A percentile compares a stretch with the other conserved stretches of the same genome.
phyloP scores from a whole-genome alignment of 305 asterid genomes.

The Fraxinus platypoda region DNA sequence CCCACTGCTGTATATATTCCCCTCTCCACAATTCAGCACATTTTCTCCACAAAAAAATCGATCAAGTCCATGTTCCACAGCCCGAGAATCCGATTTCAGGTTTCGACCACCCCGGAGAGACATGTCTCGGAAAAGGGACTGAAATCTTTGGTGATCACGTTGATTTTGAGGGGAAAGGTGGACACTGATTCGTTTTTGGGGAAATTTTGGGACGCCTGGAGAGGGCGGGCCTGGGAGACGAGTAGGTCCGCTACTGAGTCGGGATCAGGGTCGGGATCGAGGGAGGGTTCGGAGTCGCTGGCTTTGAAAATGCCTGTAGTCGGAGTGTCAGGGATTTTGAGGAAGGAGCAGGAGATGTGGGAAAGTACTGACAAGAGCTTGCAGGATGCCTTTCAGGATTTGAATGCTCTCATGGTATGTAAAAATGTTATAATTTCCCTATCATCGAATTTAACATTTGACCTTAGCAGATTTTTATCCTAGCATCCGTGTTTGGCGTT shows the following conservation, averaged over 20 bases:
- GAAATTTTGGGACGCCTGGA: slow-evolving; percentile 86
- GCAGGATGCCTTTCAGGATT: slow-evolving; percentile 98
- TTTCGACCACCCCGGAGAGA: slow-evolving; percentile 50
- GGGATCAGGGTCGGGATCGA: slow-evolving; percentile 32
- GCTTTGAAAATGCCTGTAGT: slow-evolving; percentile 77
- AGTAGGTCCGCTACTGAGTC: slow-evolving; percentile 35
- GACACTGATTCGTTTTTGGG: slow-evolving; percentile 70
- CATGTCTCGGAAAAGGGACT: slow-evolving; percentile 39
- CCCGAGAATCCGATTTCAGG: slow-evolving; percentile 81
- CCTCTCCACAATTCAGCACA: slow-evolving; percentile 55
- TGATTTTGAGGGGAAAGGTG: slow-evolving; percentile 61
- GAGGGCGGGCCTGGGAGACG: slow-evolving; percentile 73
- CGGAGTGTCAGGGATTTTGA: slow-evolving; percentile 86
- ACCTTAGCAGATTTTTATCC: not conserved
- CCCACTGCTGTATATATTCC: slow-evolving; percentile 45
- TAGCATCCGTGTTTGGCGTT: not conserved
- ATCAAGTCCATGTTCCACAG: slow-evolving; percentile 78
- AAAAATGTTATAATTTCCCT: slow-evolving; percentile 19
- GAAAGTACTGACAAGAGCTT: slow-evolving; percentile 96
- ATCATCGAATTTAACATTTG: not conserved
- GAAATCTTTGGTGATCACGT: slow-evolving; percentile 44
- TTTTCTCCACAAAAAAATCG: slow-evolving; percentile 55
- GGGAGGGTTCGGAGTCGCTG: slow-evolving; percentile 35
- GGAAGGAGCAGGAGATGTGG: slow-evolving; percentile 99
- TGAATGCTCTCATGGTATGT: slow-evolving; percentile 93